Evolutionary conservation across 164 flowering plant genomes (phyloP), one percentile per base, ranked within the genome.

Genomic region (Aristolochia californica): DNA sequence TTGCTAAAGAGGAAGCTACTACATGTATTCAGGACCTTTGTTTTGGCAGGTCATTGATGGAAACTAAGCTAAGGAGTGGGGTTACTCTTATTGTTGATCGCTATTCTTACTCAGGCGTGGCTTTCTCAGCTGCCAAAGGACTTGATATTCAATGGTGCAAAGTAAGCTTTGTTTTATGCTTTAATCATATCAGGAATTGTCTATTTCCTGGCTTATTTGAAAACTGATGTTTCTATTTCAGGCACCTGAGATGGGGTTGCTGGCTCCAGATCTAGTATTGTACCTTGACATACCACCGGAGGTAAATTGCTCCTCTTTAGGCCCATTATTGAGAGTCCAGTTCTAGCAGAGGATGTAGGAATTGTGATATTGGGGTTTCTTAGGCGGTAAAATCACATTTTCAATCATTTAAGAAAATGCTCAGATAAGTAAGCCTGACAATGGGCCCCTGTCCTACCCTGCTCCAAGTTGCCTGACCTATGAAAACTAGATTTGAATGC

Each of bases 81-180:
- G 87, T 80, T 21, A 82, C 91, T 0, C 83, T 91, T 55, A 72
- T 87, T 64, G 86, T 91, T 56, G 97, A 90, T 61, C 94, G 94
- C 12, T 87, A 91, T 70, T 81, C 97, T 45, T 85, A 83, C 62
- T 91, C 94, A 45, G 96, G 97, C 27, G 91, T 91, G 56, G 97
- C 97, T 34, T 91, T 91, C 72, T 87, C 97, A 13, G 77, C 88
- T 66, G 91, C 94, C 15, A 87, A 87, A 70, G 97, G 96, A 64
- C 83, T 91, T 53, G 86, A 80, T 62, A n/a, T 85, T 65, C 84
- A 83, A 53, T 91, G 97, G 97, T 91, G 96, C 57, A 91, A 91
- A 91, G 97, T 85, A 70, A 57, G 18, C 18, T 28, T 26, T 9
- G 24, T 49, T 28, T 10, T 20, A 9, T 2, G 5, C 11, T 26